A percentile compares a stretch with the other conserved stretches of the same genome.
phyloP scores from a whole-genome alignment of 2,329 filamentous ascomycete genomes.

The Colletotrichum orbiculare region DNA sequence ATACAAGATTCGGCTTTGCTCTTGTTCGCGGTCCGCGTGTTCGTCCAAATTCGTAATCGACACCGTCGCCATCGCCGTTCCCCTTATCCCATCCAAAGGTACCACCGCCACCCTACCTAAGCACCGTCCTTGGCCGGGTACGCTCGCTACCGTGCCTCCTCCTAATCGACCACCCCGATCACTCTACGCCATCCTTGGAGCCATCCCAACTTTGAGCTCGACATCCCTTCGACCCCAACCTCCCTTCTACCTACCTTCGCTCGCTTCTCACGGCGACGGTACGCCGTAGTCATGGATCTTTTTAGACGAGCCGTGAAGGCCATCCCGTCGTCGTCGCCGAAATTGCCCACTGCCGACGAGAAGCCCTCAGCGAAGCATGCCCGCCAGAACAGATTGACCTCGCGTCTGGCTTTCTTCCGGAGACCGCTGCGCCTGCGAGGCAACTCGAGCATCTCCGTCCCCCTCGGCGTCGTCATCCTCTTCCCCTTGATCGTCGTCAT shows the following conservation, averaged over 20 bases:
- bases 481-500: slow-evolving; percentile 93
- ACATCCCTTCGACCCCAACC: slow-evolving; percentile 5
- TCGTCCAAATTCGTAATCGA: slow-evolving; percentile 22
- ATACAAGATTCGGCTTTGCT: slow-evolving; percentile 28
- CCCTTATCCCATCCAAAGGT: slow-evolving; percentile 19
- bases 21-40: slow-evolving; percentile 29
- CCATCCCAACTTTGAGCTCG: slow-evolving; percentile 26
- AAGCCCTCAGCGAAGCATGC: slow-evolving; percentile 52
- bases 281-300: slow-evolving; percentile 62
- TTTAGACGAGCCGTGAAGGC: slow-evolving; percentile 65
- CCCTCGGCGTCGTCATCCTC: slow-evolving; percentile 89
- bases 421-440: slow-evolving; percentile 88
- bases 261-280: slow-evolving; percentile 21
- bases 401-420: slow-evolving; percentile 81
- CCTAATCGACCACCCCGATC: slow-evolving; percentile 22
- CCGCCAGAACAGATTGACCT: slow-evolving; percentile 54
- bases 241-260: not conserved
- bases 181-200: slow-evolving; percentile 12
- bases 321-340: slow-evolving; percentile 53
- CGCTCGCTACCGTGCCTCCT: not conserved
- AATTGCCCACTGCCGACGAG: slow-evolving; percentile 63
- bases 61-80: slow-evolving; percentile 12
- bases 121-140: too few relatives aligned
- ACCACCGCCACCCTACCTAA: not conserved
- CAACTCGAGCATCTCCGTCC: slow-evolving; percentile 92